Evolutionary conservation across 805 yeast species (phyloP).

Genomic region (Grigorovia yakushimaensis): DNA sequence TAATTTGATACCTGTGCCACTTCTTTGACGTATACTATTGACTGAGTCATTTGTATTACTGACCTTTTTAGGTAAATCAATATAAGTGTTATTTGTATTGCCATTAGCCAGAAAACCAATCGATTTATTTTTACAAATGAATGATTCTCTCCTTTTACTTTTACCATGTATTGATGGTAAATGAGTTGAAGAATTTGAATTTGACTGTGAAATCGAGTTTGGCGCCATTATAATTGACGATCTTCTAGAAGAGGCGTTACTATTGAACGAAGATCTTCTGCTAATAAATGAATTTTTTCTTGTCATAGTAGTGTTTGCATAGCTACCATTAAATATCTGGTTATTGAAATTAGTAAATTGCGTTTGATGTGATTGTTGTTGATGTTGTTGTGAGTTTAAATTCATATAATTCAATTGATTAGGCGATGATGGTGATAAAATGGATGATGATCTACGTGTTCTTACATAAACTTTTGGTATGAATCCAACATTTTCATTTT

Average conservation of each 20-base stretch:
- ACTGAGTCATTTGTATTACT: neutral
- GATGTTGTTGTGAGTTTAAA: constrained; percentile 10
- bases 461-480: constrained; percentile 29
- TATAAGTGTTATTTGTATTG: constrained; percentile 7
- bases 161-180: neutral
- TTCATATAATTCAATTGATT: constrained; percentile 7
- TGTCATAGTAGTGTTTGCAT: constrained; percentile 14
- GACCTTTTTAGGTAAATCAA: constrained; percentile 12
- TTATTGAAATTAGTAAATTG: neutral
- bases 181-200: neutral
- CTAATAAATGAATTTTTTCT: constrained; percentile 27
- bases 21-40: neutral
- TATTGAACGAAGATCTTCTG: constrained; percentile 25
- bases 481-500: constrained; percentile 26
- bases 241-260: constrained; percentile 21
- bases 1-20: neutral
- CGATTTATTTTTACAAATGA: constrained; percentile 6
- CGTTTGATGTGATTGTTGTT: neutral
- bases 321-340: neutral
- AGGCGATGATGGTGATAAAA: constrained; percentile 7
- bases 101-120: neutral
- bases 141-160: constrained; percentile 18
- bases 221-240: constrained; percentile 22
- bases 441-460: constrained; percentile 26
- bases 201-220: constrained; percentile 10